Base-by-base conservation (phyloP, 495 filamentous ascomycete species). In the Penicillium taxi region DNA sequence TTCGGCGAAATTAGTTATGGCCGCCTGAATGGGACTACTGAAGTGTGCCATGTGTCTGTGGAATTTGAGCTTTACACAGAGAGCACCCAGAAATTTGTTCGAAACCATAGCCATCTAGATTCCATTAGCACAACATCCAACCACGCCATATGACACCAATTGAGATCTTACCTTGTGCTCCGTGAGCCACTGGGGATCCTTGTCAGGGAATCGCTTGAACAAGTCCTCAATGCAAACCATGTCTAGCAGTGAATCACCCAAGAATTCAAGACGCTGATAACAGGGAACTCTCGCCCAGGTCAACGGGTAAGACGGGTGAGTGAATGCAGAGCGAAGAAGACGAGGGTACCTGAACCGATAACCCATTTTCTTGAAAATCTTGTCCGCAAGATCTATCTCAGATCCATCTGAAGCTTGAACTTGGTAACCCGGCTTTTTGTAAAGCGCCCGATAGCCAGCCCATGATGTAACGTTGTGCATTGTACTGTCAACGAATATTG, bases 171-270 rank as follows among this genome's bases (percentile, higher is more conserved):
- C 74, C 49, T 96, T 98, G 66, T 98, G 93, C 62, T 98, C 91
- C 1, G 91, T 98, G 21, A 98, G 73, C 91, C 91, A 98, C 55
- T 96, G 88, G 1, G 91, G 90, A 53, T 96, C 89, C 41, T 78
- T 78, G 28, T 75, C 70, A 0, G 87, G 86, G 53, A 81, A 85
- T 8, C 69, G 70, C 42, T 78, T 63, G 58, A 84, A 98, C 12
- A 98, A 64, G 42, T 83, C 74, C 35, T 86, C 80, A 36, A 98
- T 76, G 49, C 80, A 86, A 30, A 75, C 82, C 78, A 94, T 84
- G 50, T 98, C 91, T 2, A 94, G 73, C 11, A 98, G 68, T 2
- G 90, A 73, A 51, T 98, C 91, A 3, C 91, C 91, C 2, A 96
- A 66, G 45, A 96, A 98, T 52, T 98, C 91, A 1, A 98, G 74